Base-by-base conservation (phyloP, 1,284 basidiomycete species). In the Bjerkandera adusta region DNA sequence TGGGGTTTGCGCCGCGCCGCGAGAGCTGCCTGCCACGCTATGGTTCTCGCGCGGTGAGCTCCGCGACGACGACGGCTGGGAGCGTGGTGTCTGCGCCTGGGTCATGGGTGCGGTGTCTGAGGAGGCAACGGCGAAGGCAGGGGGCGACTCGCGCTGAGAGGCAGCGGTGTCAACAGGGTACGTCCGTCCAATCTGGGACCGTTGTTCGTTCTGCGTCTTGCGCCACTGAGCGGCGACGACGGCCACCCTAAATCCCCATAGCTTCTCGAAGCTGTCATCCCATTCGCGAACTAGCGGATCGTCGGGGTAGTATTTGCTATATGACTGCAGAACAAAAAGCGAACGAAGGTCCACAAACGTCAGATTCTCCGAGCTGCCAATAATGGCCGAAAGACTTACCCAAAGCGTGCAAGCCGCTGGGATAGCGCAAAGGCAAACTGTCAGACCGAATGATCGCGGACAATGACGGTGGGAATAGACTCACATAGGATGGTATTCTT, bases 401-500 rank as follows among this genome's bases (percentile, higher is more conserved):
- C 79, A 83, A 37, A 86, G 66, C 35, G 76, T 76, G 47, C 77
- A 69, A 45, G 75, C 81, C 69, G 85, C 83, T 86, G 56, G 36
- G 53, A 53, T 37, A 54, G 49, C 47, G 12, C 47, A 48, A 52
- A 44, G 21, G 43, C 43, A 29, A 34, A 50, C 15, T 5, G 48
- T 52, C 27, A 55, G 43, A 40, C 22, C 22, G 21, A n/a, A 41
- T 38, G 15, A 35, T 22, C 11, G 26, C 5, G 11, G 43, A 32
- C 15, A 34, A 49, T 43, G 47, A 21, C 45, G 42, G 27, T 35
- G 36, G 16, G 29, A 36, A 37, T 34, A 32, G 38, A 76, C 86
- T 64, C 62, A 89, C 87, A 68, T 22, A 87, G 67, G 49, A 83
- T 71, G 57, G 81, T 86, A 52, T 79, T 76, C 63, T 79, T 82